These are phyloP conservation scores for Leucaena leucocephala DNA, from an alignment of 306 rosid genomes.

Conservation along the genomic window DNA sequence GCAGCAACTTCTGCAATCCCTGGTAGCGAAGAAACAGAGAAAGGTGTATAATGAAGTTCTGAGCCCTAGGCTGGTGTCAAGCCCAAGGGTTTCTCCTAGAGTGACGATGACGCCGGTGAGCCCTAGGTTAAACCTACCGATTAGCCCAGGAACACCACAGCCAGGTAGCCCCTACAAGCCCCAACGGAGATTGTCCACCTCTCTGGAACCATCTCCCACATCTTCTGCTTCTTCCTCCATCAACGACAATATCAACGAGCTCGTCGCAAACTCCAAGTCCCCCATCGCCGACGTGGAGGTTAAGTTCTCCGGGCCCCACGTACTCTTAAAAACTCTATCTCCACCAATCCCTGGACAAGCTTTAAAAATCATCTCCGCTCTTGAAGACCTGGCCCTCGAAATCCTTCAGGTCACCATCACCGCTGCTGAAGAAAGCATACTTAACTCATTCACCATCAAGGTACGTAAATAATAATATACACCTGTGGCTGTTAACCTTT, in stretches of 20 bases:
- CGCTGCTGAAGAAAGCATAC: conserved; percentile 62
- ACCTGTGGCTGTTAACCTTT: not conserved
- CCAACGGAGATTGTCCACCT: conserved; percentile 47
- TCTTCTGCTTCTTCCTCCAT: conserved; percentile 63
- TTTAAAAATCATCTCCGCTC: conserved; percentile 62
- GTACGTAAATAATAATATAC: conserved; percentile 36
- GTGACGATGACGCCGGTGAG: conserved; percentile 71
- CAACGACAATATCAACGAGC: conserved; percentile 64
- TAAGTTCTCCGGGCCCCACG: conserved; percentile 79
- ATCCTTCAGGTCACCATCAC: conserved; percentile 59
- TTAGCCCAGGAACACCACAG: conserved; percentile 96
- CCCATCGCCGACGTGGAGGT: conserved; percentile 76
- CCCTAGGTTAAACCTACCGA: conserved; percentile 77
- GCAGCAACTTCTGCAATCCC: conserved; percentile 83
- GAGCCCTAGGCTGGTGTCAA: conserved; percentile 82
- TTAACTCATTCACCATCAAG: conserved; percentile 81
- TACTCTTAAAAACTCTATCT: conserved; percentile 70
- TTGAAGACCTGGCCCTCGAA: conserved; percentile 72
- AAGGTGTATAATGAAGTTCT: conserved; percentile 82
- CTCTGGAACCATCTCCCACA: conserved; percentile 77
- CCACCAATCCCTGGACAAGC: conserved; percentile 79
- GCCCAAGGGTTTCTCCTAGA: conserved; percentile 79
- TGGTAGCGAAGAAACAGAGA: conserved; percentile 90
- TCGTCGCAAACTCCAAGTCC: conserved; percentile 70
- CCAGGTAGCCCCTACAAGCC: conserved; percentile 72